Conservation (phyloP, 106 monocot genomes). For the Amphibolis antarctica region DNA sequence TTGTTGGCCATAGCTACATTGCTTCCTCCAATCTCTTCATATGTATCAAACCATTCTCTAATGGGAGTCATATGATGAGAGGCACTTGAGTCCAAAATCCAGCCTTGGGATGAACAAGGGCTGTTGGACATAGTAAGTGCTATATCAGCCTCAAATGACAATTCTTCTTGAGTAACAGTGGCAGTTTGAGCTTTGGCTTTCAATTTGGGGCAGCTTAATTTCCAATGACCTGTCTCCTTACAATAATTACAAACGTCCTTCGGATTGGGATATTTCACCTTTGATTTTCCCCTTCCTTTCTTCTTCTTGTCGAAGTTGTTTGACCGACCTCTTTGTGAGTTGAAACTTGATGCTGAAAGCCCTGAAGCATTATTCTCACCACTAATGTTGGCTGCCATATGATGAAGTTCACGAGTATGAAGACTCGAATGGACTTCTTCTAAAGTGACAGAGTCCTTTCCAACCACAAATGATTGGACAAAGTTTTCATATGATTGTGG, state of each 20-base stretch:
- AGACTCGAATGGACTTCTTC: background rate
- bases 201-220: background rate
- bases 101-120: background rate
- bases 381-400: background rate
- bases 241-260: background rate
- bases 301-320: background rate
- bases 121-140: background rate
- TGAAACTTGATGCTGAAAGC: background rate
- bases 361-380: background rate
- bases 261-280: background rate
- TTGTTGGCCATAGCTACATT: conserved; percentile 5
- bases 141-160: background rate
- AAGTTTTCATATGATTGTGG: background rate
- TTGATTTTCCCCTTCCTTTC: background rate
- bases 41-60: conserved; percentile 8
- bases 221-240: background rate
- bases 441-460: background rate
- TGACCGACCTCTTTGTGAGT: no score
- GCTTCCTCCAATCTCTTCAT: background rate
- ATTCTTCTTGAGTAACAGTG: background rate
- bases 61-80: conserved; percentile 8
- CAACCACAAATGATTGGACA: background rate
- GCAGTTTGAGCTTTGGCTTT: background rate
- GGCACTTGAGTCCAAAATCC: background rate
- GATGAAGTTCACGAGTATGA: background rate